Evolutionary conservation across 305 asterid species (phyloP), one percentile per base, ranked within the genome.

Genomic region (Fraxinus greggii): DNA sequence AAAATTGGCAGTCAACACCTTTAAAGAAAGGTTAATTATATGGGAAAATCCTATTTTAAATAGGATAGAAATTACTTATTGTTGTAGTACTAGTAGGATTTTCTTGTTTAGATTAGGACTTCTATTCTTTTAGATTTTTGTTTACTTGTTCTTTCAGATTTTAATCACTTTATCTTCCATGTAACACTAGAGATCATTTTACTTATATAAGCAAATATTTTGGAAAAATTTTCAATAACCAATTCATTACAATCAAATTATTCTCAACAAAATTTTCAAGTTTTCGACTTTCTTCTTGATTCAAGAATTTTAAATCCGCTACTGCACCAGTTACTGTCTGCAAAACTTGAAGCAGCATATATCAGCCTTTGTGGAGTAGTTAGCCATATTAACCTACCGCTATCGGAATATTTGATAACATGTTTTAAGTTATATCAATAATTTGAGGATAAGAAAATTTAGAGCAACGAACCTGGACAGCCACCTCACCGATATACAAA

Each of bases 401-500:
- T 12, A 24, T 23, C 19, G 0, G 31, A 17, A 36, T 40, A 24
- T 19, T 63, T 77, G 35, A 38, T 59, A 36, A 54, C 38, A 56
- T 67, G 67, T 78, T 82, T 33, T 78, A 59, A 42, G 72, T 32
- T 72, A 45, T 32, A 73, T 63, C 65, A 81, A 40, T 7, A 83
- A 31, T 73, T 24, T 21, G 51, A 75, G 79, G 75, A 72, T 29
- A 81, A 82, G 72, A 82, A 42, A 79, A 85, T 28, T 35, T 40
- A 81, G 45, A 15, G 82, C 79, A 84, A 77, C 91, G 74, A 76
- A 95, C 99, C 98, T 92, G 97, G 88, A 83, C 91, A 83, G 83
- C 89, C 81, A 93, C 94, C 90, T 94, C 98, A 79, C 98, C 90
- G 86, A 87, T 85, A 76, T 92, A 92, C 86, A 92, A 75, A 87